These are phyloP conservation scores for Kwoniella sp. DNA, from an alignment of 768 basidiomycete genomes.

Conservation along the genomic window DNA sequence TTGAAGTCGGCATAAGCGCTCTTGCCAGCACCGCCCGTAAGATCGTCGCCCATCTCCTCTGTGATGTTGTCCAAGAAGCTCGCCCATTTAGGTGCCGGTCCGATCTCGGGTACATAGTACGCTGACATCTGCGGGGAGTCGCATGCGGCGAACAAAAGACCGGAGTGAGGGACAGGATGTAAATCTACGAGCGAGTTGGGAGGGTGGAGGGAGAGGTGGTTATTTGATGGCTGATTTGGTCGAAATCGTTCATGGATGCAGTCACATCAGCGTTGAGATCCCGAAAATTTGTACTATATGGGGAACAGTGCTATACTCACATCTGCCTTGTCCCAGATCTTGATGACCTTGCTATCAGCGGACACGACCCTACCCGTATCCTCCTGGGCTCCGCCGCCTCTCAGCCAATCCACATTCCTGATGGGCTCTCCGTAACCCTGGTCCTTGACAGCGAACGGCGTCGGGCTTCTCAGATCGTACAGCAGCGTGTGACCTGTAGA, in stretches of 20 bases:
- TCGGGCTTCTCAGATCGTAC: slow-evolving; percentile 86
- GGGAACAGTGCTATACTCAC: slow-evolving; percentile 47
- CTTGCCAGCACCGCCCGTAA: slow-evolving; percentile 58
- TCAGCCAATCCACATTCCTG: slow-evolving; percentile 83
- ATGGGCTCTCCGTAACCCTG: slow-evolving; percentile 95
- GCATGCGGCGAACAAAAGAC: slow-evolving; percentile 86
- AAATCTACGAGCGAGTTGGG: slow-evolving; percentile 85
- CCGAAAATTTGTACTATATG: not conserved
- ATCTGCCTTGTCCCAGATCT: slow-evolving; percentile 87
- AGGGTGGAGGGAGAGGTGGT: slow-evolving; percentile 91
- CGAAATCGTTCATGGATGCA: slow-evolving; percentile 8
- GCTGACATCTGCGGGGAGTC: slow-evolving; percentile 95
- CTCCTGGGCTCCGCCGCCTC: slow-evolving; percentile 71
- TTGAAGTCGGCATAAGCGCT: slow-evolving; percentile 93
- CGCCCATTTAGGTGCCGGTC: slow-evolving; percentile 95
- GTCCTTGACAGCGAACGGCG: slow-evolving; percentile 85
- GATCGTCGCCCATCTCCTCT: slow-evolving; percentile 89
- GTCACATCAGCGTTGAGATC: slow-evolving; percentile 14
- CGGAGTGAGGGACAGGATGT: slow-evolving; percentile 85
- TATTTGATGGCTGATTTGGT: slow-evolving; percentile 79
- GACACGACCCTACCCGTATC: slow-evolving; percentile 86
- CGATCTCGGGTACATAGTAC: slow-evolving; percentile 93
- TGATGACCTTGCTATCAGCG: slow-evolving; percentile 95
- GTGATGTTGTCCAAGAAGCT: slow-evolving; percentile 98
- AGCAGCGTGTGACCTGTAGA: slow-evolving; percentile 91